These are phyloP conservation scores for Nannochloropsis gaditana DNA, from an alignment of 108 stramenopile species.

Conservation along the genomic window DNA sequence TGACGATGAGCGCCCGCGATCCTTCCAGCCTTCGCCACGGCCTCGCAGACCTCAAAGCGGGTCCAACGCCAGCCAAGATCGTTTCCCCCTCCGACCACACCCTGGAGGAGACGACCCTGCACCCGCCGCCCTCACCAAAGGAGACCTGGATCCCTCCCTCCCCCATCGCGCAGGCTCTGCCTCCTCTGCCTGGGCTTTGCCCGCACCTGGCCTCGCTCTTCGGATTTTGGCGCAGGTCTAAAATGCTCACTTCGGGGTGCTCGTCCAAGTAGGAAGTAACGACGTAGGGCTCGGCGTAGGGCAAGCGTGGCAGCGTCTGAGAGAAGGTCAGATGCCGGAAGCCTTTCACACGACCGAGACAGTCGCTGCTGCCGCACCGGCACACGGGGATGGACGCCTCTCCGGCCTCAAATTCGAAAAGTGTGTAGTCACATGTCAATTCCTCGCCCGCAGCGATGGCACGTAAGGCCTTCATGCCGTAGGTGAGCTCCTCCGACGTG, in stretches of 20 bases:
- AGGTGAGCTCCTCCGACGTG: neutral
- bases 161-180: neutral
- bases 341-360: neutral
- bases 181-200: neutral
- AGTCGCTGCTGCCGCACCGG: neutral
- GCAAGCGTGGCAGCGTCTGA: neutral
- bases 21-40: neutral
- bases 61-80: neutral
- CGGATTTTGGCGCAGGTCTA: neutral
- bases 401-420: conserved; percentile 19
- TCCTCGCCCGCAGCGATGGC: conserved; percentile 20
- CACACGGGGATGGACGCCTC: neutral
- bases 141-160: neutral
- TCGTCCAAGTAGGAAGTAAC: neutral
- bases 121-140: neutral
- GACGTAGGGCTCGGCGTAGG: neutral
- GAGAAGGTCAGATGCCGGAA: neutral
- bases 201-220: neutral
- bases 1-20: neutral
- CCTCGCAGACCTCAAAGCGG: neutral
- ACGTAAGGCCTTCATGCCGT: conserved; percentile 20
- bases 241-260: neutral
- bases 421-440: conserved; percentile 21
- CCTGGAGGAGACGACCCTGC: neutral
- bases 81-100: neutral